These are phyloP conservation scores for Erodium trifolium DNA, from an alignment of 441 rosid species.

Conservation along the genomic window DNA sequence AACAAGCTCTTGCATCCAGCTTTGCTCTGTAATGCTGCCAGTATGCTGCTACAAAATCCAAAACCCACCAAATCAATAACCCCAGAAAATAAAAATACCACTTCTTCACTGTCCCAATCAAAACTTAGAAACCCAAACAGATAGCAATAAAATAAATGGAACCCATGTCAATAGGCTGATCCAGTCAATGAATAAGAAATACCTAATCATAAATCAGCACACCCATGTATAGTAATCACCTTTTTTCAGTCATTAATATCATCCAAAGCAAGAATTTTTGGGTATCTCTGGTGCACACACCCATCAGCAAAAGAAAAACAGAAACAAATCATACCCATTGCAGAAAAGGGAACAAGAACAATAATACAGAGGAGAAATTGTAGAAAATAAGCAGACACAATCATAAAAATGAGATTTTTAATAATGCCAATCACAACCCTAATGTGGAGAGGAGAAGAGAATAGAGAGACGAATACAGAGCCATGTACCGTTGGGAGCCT, in stretches of 20 bases:
- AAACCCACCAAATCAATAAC: neutral
- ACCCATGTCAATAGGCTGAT: constrained; percentile 2
- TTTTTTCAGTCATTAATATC: neutral
- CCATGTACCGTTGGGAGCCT: constrained; percentile 35
- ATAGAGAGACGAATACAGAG: neutral
- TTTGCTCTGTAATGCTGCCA: constrained; percentile 38
- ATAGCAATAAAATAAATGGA: neutral
- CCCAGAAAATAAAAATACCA: neutral
- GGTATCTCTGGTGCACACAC: neutral
- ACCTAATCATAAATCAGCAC: neutral
- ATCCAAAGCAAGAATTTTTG: neutral
- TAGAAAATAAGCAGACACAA: constrained; percentile 7
- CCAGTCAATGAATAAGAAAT: neutral
- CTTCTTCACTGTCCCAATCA: neutral
- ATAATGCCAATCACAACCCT: neutral
- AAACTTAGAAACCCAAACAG: neutral
- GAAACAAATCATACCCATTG: neutral
- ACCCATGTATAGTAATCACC: neutral
- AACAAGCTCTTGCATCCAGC: constrained; percentile 51
- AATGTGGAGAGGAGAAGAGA: neutral
- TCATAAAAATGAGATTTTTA: constrained; percentile 5
- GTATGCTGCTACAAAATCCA: constrained; percentile 22
- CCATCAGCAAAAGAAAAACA: neutral
- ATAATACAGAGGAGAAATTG: neutral
- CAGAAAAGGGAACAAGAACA: neutral